phyloP scores from a whole-genome alignment of 805 yeast genomes.

The Starmera dryadoides region DNA sequence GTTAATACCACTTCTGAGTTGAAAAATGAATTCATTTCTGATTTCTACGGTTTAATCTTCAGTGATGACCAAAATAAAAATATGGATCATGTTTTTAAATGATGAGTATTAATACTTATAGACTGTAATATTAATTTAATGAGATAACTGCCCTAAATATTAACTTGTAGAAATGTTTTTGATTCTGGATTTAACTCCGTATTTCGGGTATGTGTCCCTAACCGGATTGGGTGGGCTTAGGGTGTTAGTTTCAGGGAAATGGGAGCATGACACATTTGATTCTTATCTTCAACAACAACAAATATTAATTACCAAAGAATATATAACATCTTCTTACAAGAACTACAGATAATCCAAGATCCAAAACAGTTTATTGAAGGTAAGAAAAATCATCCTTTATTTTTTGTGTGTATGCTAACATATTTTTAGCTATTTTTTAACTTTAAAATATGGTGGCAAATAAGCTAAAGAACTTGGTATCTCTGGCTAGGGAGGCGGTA shows the following conservation, averaged over 20 bases:
- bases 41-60: constrained; percentile 38
- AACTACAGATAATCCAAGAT: no score
- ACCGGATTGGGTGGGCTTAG: neutral
- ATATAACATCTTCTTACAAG: no score
- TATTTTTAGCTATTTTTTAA: neutral
- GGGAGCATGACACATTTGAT: neutral
- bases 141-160: no score
- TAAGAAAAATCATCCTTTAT: no score
- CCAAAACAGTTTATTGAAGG: no score
- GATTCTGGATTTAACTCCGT: no score
- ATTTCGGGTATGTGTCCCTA: no score
- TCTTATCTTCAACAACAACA: neutral
- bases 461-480: constrained; percentile 35
- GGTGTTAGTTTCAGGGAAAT: neutral
- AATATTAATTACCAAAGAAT: no score
- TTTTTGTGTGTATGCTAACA: no score
- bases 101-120: neutral
- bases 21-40: constrained; percentile 27
- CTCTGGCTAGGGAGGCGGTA: constrained; percentile 38
- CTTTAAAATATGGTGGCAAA: constrained; percentile 26
- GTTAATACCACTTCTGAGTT: neutral
- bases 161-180: neutral
- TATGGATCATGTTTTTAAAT: neutral
- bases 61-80: constrained; percentile 27
- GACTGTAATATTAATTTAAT: no score